These are phyloP conservation scores for Fusarium buharicum DNA, from an alignment of 2,329 filamentous ascomycete species.

Conservation along the genomic window DNA sequence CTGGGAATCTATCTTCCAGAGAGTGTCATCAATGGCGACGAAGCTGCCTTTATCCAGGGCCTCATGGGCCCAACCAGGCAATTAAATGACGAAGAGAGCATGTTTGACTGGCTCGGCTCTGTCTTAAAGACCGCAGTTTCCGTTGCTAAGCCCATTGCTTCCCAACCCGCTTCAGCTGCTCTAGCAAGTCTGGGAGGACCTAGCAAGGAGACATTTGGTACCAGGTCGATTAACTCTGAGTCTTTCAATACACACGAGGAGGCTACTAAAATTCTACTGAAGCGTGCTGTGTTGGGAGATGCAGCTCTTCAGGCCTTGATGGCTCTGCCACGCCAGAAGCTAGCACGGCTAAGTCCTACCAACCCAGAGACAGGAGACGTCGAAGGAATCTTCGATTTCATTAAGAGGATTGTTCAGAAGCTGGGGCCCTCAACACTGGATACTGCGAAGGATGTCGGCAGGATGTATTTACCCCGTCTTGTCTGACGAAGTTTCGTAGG, in stretches of 20 bases:
- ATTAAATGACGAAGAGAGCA: conserved; percentile 24
- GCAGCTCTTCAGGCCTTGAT: conserved; percentile 27
- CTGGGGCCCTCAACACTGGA: conserved; percentile 14
- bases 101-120: conserved; percentile 24
- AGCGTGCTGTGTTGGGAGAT: conserved; percentile 32
- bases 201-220: neutral
- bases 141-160: conserved; percentile 9
- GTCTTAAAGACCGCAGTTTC: conserved; percentile 13
- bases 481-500: too few relatives aligned
- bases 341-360: conserved; percentile 2
- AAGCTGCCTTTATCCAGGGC: conserved; percentile 18
- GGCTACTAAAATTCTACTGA: conserved; percentile 17
- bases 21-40: neutral
- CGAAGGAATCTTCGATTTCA: conserved; percentile 18
- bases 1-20: conserved; percentile 4
- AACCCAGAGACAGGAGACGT: neutral
- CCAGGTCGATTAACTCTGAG: neutral
- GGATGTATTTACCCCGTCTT: conserved; percentile 1
- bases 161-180: neutral
- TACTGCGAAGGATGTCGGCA: conserved; percentile 1
- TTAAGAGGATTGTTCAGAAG: conserved; percentile 9
- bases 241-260: conserved; percentile 2
- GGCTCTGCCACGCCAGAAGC: conserved; percentile 9
- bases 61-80: conserved; percentile 23
- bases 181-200: neutral